phyloP scores from a whole-genome alignment of 2,329 filamentous ascomycete species.

The Hypoxylon sp. region DNA sequence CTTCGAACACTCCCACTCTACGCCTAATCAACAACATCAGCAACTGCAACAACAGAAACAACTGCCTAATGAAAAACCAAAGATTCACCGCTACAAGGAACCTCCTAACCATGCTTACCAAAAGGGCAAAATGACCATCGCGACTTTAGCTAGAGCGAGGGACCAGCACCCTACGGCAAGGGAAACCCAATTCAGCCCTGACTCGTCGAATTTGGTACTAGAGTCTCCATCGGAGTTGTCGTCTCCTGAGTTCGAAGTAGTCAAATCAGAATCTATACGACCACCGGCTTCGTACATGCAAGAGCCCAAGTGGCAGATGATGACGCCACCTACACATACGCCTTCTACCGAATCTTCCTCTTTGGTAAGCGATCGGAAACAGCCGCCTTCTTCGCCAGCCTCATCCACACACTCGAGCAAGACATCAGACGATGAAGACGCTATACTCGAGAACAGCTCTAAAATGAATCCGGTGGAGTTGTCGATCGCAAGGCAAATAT shows the following conservation, averaged over 20 bases:
- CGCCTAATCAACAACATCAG: constrained; percentile 41
- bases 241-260: constrained; percentile 45
- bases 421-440: constrained; percentile 55
- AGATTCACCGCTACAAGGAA: constrained; percentile 31
- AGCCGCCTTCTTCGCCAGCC: constrained; percentile 50
- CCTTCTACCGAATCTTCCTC: constrained; percentile 49
- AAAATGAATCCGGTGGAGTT: constrained; percentile 70
- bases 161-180: constrained; percentile 37
- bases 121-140: constrained; percentile 45
- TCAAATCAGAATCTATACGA: constrained; percentile 51
- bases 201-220: constrained; percentile 56
- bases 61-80: constrained; percentile 17
- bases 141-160: constrained; percentile 42
- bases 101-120: constrained; percentile 41
- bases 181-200: constrained; percentile 51
- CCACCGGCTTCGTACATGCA: constrained; percentile 51
- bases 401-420: constrained; percentile 54
- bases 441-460: constrained; percentile 44
- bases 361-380: constrained; percentile 50
- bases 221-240: constrained; percentile 58
- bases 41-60: neutral
- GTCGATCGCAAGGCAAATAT: constrained; percentile 77
- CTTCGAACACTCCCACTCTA: constrained; percentile 50
- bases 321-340: constrained; percentile 56
- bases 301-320: constrained; percentile 64